Evolutionary conservation across 1,139 yeast species (phyloP).

Genomic region (Candida mesenterica): DNA sequence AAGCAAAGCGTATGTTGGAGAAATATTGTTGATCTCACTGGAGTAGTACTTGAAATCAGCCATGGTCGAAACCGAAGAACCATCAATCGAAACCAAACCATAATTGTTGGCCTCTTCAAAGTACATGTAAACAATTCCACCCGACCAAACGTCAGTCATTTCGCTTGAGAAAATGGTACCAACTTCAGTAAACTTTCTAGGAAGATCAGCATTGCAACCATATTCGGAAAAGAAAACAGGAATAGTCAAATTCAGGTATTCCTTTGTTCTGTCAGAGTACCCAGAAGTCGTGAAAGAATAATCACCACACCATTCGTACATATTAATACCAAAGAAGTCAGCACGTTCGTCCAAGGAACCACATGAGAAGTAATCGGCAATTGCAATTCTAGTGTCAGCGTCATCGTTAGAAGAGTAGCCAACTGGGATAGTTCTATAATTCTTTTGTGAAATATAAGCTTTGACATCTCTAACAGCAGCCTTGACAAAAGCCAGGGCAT

Average conservation of each 20-base stretch:
- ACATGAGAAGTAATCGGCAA: constrained; percentile 83
- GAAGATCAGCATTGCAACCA: constrained; percentile 64
- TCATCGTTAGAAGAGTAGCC: constrained; percentile 95
- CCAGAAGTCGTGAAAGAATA: constrained; percentile 67
- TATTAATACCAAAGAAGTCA: constrained; percentile 89
- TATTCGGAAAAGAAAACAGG: constrained; percentile 88
- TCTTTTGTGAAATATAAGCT: constrained; percentile 62
- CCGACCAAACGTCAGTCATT: constrained; percentile 77
- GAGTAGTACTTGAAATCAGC: constrained; percentile 49
- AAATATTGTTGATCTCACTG: constrained; percentile 56
- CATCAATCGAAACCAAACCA: constrained; percentile 65
- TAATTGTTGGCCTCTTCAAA: constrained; percentile 73
- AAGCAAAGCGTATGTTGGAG: constrained; percentile 41
- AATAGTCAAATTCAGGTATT: constrained; percentile 62
- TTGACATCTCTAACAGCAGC: constrained; percentile 93
- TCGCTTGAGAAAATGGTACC: constrained; percentile 42
- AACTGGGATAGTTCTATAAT: constrained; percentile 78
- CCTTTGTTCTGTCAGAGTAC: constrained; percentile 57
- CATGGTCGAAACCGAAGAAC: constrained; percentile 39
- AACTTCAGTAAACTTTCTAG: constrained; percentile 69
- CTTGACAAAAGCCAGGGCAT: constrained; percentile 75
- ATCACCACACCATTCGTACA: constrained; percentile 92
- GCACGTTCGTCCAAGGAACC: constrained; percentile 61
- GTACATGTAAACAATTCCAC: constrained; percentile 89
- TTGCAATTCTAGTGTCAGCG: constrained; percentile 62